phyloP scores from a whole-genome alignment of 1,284 basidiomycete species.

The Kwoniella shivajii region DNA sequence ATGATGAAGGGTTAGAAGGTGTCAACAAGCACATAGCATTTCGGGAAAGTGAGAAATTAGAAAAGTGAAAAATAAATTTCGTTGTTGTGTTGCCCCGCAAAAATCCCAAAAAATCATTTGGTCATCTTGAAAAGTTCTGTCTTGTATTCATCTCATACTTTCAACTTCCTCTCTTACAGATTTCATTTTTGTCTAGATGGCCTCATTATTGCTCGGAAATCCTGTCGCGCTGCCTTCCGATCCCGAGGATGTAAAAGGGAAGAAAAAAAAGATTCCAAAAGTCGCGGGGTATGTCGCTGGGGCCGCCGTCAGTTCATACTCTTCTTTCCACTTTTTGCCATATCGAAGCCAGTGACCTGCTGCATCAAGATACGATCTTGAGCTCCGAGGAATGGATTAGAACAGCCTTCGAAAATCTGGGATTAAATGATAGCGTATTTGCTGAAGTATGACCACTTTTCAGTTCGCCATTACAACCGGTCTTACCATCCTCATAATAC shows the following conservation, averaged over 20 bases:
- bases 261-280: slow-evolving; percentile 33
- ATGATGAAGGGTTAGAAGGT: not conserved
- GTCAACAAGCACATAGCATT: not conserved
- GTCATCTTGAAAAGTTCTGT: not conserved
- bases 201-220: slow-evolving; percentile 13
- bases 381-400: not conserved
- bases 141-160: not conserved
- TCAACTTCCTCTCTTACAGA: not conserved
- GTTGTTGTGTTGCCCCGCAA: slow-evolving; percentile 3
- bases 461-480: slow-evolving; percentile 45
- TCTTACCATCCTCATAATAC: slow-evolving; percentile 39
- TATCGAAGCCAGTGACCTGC: slow-evolving; percentile 37
- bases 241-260: slow-evolving; percentile 4
- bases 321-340: not conserved
- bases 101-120: not conserved
- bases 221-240: slow-evolving; percentile 6
- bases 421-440: too few species aligned
- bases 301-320: slow-evolving; percentile 38
- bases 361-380: not conserved
- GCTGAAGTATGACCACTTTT: not conserved
- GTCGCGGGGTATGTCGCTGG: slow-evolving; percentile 45
- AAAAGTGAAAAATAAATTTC: not conserved
- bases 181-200: slow-evolving; percentile 4
- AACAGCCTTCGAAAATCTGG: too few species aligned
- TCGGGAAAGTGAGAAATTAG: not conserved